Evolutionary conservation across 768 basidiomycete species (phyloP).

Genomic region (Boletus barrowsii): DNA sequence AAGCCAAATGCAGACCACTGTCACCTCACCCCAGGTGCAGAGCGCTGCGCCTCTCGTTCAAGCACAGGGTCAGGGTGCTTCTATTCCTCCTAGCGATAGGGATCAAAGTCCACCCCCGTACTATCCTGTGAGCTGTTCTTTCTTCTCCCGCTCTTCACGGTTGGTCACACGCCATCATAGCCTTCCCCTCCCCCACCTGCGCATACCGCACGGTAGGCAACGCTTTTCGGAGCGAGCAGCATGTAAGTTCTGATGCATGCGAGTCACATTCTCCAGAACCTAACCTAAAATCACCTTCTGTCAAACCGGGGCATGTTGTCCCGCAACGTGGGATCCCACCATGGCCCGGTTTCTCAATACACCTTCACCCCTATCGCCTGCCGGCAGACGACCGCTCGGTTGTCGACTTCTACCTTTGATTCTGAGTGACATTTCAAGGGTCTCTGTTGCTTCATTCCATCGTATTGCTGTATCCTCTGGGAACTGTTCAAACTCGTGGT

Average conservation of each 20-base stretch:
- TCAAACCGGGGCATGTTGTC: background rate
- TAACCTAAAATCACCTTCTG: background rate
- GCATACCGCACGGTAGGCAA: conserved; percentile 1
- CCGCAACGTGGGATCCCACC: conserved; percentile 9
- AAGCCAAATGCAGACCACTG: background rate
- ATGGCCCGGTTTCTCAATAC: background rate
- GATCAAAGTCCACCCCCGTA: conserved; percentile 23
- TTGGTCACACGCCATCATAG: background rate
- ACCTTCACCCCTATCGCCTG: background rate
- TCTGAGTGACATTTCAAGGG: background rate
- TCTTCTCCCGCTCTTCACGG: background rate
- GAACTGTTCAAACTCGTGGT: background rate
- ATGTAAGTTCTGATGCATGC: background rate
- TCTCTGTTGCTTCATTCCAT: background rate
- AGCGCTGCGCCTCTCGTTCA: background rate
- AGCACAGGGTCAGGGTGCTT: background rate
- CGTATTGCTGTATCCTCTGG: background rate
- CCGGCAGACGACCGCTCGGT: background rate
- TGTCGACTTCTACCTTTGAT: background rate
- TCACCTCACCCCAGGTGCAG: background rate
- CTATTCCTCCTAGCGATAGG: background rate
- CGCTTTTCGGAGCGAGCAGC: background rate
- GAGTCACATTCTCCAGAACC: background rate
- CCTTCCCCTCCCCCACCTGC: conserved; percentile 4
- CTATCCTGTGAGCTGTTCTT: conserved; percentile 19